Conservation (phyloP, 108 stramenopile species). For the Chaetoceros tenuissimus region DNA sequence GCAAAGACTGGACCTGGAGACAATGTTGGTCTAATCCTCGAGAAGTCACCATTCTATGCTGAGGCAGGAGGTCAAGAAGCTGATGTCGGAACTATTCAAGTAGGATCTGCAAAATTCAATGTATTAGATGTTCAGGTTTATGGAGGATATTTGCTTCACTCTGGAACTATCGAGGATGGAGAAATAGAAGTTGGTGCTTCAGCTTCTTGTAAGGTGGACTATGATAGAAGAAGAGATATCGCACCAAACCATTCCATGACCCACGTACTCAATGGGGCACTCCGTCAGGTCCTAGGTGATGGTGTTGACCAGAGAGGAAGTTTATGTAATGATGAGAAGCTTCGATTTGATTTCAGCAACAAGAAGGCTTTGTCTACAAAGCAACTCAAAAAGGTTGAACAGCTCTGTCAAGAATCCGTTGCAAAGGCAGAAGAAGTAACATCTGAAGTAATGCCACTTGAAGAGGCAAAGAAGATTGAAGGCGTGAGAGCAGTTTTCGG, state of each 20-base stretch:
- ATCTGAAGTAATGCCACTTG: constrained; percentile 57
- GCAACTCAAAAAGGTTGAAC: constrained; percentile 81
- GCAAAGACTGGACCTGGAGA: constrained; percentile 39
- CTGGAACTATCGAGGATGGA: constrained; percentile 49
- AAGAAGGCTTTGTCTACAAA: constrained; percentile 76
- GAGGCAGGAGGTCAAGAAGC: constrained; percentile 97
- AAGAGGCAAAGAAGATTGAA: constrained; percentile 78
- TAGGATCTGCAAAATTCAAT: constrained; percentile 59
- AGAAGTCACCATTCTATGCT: constrained; percentile 92
- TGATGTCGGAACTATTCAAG: constrained; percentile 71
- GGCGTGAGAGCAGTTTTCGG: constrained; percentile 96
- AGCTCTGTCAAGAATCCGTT: constrained; percentile 75
- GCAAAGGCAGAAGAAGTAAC: constrained; percentile 51
- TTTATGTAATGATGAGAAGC: constrained; percentile 89
- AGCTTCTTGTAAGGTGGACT: constrained; percentile 87
- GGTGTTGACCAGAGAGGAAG: constrained; percentile 83
- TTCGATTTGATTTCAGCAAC: constrained; percentile 96
- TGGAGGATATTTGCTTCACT: constrained; percentile 89
- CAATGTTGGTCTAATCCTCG: constrained; percentile 81
- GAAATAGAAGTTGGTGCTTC: constrained; percentile 51
- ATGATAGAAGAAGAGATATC: constrained; percentile 75
- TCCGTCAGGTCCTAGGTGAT: constrained; percentile 84
- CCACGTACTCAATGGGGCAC: constrained; percentile 95
- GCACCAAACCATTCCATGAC: constrained; percentile 99
- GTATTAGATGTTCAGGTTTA: constrained; percentile 80